Evolutionary conservation across 352 stramenopile species (phyloP).

Genomic region (Globisporangium solare): DNA sequence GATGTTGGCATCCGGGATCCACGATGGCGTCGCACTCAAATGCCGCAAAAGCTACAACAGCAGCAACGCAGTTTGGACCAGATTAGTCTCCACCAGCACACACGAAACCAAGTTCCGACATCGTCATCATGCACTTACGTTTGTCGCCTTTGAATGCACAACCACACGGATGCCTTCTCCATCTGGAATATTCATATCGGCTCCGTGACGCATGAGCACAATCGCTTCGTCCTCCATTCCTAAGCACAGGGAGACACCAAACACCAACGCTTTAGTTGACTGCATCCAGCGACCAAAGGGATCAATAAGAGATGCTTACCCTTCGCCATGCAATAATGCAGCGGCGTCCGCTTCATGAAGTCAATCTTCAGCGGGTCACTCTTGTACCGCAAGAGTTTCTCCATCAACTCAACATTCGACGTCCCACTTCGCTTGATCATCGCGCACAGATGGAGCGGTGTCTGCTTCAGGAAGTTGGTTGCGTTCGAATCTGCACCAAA

Average conservation of each 20-base stretch:
- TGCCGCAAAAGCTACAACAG: conserved; percentile 38
- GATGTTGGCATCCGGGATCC: conserved; percentile 57
- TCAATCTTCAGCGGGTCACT: conserved; percentile 50
- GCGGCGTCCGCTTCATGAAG: conserved; percentile 66
- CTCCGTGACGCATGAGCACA: conserved; percentile 56
- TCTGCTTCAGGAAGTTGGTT: conserved; percentile 69
- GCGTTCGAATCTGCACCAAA: conserved; percentile 62
- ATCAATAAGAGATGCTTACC: conserved; percentile 20
- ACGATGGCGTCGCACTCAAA: conserved; percentile 48
- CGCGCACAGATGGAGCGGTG: conserved; percentile 60
- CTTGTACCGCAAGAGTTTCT: conserved; percentile 55
- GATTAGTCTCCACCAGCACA: neutral
- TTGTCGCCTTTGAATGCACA: conserved; percentile 49
- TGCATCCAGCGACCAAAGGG: neutral
- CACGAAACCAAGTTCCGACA: too few species aligned
- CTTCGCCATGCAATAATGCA: conserved; percentile 78
- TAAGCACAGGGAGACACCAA: conserved; percentile 12
- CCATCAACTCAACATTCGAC: conserved; percentile 44
- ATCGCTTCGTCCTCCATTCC: conserved; percentile 60
- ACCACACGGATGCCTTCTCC: conserved; percentile 52
- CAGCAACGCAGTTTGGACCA: neutral
- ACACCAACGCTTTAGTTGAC: conserved; percentile 9
- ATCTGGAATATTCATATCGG: conserved; percentile 68
- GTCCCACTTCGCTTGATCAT: conserved; percentile 56
- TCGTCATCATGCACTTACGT: conserved; percentile 27